These are phyloP conservation scores for Rhinocladiella similis DNA, from an alignment of 2,329 filamentous ascomycete species.

Conservation along the genomic window DNA sequence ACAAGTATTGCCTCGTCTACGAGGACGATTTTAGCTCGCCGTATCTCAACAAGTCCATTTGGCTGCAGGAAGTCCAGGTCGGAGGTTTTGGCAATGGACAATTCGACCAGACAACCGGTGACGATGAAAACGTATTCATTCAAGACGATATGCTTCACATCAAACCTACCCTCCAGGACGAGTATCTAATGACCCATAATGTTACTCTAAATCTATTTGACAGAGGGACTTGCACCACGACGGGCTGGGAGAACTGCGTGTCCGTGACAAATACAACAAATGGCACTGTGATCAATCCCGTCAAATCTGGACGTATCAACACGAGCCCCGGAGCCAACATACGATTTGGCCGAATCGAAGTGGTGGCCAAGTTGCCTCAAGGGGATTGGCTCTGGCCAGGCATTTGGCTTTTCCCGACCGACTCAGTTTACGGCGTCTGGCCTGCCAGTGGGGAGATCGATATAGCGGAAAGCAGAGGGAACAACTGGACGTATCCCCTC, in stretches of 20 bases:
- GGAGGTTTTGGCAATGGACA: conserved; percentile 50
- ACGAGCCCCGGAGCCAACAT: conserved; percentile 51
- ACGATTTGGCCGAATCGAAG: conserved; percentile 54
- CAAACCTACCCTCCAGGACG: conserved; percentile 47
- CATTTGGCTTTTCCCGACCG: conserved; percentile 54
- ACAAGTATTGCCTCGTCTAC: conserved; percentile 52
- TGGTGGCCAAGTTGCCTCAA: conserved; percentile 53
- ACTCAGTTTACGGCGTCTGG: conserved; percentile 52
- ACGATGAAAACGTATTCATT: conserved; percentile 49
- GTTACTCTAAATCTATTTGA: no score
- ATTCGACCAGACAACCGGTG: conserved; percentile 58
- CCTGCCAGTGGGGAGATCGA: conserved; percentile 57
- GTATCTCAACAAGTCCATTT: conserved; percentile 41
- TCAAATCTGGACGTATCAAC: conserved; percentile 51
- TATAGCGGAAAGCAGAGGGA: conserved; percentile 53
- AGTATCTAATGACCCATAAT: no score
- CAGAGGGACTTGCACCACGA: no score
- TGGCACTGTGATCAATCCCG: conserved; percentile 49
- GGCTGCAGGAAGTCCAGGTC: conserved; percentile 53
- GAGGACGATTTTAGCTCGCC: conserved; percentile 50
- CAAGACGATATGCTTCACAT: conserved; percentile 55
- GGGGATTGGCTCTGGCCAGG: conserved; percentile 59
- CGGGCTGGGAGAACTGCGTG: no score
- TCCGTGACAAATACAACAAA: conserved; percentile 38
- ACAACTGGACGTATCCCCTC: conserved; percentile 40